Percentiles rank a stretch among this genome's conserved stretches.
These are phyloP conservation scores for Microdochium nivale DNA, from an alignment of 2,329 filamentous ascomycete species.

Conservation along the genomic window DNA sequence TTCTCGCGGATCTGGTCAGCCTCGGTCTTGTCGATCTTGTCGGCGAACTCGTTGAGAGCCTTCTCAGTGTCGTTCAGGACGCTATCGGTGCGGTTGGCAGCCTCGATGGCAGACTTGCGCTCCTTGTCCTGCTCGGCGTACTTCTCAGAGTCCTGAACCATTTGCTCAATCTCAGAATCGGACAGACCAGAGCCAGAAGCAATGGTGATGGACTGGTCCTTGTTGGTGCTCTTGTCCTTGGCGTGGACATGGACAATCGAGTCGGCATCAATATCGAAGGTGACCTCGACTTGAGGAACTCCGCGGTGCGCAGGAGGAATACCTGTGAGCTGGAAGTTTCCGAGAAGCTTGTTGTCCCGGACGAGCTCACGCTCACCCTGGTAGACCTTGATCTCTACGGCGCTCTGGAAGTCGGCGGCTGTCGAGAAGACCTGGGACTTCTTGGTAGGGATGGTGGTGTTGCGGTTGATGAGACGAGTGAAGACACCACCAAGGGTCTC, in stretches of 20 bases:
- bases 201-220: constrained; percentile 99
- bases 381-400: constrained; percentile 99
- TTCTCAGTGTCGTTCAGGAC: constrained; percentile 98
- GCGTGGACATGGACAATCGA: constrained; percentile 96
- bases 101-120: constrained; percentile 90
- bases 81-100: constrained; percentile 94
- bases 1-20: constrained; percentile 90
- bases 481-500: constrained; percentile 98
- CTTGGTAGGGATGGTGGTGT: constrained; percentile 98
- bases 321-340: constrained; percentile 98
- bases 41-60: constrained; percentile 91
- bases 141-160: constrained; percentile 97
- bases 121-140: constrained; percentile 93
- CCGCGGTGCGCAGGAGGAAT: constrained; percentile 94
- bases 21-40: constrained; percentile 95
- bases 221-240: constrained; percentile 98
- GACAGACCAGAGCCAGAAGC: constrained; percentile 95
- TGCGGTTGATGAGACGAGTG: constrained; percentile 96
- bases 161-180: constrained; percentile 87
- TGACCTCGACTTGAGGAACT: constrained; percentile 94
- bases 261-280: constrained; percentile 97
- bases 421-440: constrained; percentile 98
- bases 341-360: constrained; percentile 95
- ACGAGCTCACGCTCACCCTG: constrained; percentile 99
- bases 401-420: constrained; percentile 95